Percentiles rank a stretch among this genome's conserved stretches.
Evolutionary conservation across 345 rosid genomes (phyloP).

Genomic region (Orychophragmus violaceus): DNA sequence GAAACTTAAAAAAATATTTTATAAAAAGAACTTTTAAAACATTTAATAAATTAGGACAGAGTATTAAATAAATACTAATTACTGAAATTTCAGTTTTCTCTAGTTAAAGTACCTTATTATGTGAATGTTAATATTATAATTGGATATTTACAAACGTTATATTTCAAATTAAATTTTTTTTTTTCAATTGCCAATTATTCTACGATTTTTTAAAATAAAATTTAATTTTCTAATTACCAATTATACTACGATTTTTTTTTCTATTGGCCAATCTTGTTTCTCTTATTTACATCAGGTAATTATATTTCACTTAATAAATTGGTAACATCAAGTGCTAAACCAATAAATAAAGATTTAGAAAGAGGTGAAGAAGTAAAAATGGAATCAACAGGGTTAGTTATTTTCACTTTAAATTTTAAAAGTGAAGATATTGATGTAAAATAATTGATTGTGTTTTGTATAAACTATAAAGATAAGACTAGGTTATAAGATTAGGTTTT

Average conservation of each 20-base stretch:
- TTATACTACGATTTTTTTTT: background rate
- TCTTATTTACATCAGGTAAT: background rate
- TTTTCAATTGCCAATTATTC: too few species aligned
- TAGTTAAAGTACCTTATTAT: background rate
- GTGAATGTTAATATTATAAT: background rate
- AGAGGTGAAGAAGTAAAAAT: background rate
- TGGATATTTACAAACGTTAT: background rate
- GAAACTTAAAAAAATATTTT: too few species aligned
- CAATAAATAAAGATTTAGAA: background rate
- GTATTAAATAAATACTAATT: background rate
- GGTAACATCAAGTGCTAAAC: background rate
- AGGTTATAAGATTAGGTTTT: slow-evolving; percentile 21
- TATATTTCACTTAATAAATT: background rate
- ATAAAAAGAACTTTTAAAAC: too few species aligned
- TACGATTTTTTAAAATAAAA: background rate
- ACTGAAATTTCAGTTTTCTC: background rate
- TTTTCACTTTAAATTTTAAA: background rate
- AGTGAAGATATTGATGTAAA: background rate
- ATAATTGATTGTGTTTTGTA: background rate
- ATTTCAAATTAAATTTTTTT: too few species aligned
- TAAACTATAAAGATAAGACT: slow-evolving; percentile 4
- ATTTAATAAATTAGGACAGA: too few species aligned
- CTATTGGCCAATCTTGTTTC: background rate
- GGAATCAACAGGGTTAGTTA: background rate
- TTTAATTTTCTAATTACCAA: background rate